phyloP scores from a whole-genome alignment of 23 red algal species.

The Cyanidiococcus yangmingshanensis region DNA sequence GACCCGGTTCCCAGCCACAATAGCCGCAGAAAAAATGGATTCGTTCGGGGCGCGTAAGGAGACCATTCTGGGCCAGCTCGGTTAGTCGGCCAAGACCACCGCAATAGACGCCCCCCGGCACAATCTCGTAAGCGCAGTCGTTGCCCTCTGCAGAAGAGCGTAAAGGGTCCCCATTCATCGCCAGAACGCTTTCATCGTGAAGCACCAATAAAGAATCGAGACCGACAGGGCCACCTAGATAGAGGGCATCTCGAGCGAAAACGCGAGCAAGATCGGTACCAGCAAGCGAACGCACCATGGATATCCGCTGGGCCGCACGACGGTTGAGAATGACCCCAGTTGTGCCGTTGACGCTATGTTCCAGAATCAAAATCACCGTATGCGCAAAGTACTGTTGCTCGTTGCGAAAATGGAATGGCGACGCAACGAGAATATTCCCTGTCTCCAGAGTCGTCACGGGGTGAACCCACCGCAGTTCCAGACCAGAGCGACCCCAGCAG shows the following conservation, averaged over 20 bases:
- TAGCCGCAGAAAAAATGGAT: conserved; percentile 30
- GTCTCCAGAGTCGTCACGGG: conserved; percentile 24
- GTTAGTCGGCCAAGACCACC: conserved; percentile 2
- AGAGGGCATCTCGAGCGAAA: conserved; percentile 20
- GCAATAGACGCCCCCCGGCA: conserved; percentile 21
- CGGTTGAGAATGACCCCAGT: conserved; percentile 39
- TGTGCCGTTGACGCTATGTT: conserved; percentile 17
- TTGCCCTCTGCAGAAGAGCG: not conserved
- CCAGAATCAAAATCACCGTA: conserved; percentile 32
- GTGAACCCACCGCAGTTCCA: conserved; percentile 28
- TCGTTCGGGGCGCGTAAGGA: not conserved
- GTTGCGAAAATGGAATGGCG: conserved; percentile 31
- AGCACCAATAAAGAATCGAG: conserved; percentile 34
- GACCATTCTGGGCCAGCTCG: not conserved
- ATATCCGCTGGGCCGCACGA: not conserved
- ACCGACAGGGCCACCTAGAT: conserved; percentile 37
- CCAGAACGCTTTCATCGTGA: conserved; percentile 27
- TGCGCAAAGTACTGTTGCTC: conserved; percentile 46
- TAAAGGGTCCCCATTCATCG: not conserved
- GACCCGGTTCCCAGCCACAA: conserved; percentile 41
- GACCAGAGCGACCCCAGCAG: not conserved
- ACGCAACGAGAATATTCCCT: conserved; percentile 30
- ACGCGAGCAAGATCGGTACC: not conserved
- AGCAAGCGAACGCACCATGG: not conserved
- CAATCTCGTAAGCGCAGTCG: conserved; percentile 4